phyloP scores from a whole-genome alignment of 75 land plant genomes.

The Cryptomeria japonica region DNA sequence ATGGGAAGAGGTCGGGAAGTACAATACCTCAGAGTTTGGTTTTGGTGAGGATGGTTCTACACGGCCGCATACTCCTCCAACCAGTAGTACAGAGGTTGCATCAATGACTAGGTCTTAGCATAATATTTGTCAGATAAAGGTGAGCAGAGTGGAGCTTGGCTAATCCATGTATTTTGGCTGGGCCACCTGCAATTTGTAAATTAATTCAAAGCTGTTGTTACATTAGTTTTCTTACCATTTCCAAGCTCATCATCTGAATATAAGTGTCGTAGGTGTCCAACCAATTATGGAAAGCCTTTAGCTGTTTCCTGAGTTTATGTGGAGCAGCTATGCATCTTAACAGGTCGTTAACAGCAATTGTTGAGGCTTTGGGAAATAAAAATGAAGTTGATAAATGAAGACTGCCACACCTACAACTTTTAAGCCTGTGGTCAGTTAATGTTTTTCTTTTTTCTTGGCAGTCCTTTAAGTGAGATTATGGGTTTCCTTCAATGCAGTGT shows the following conservation, averaged over 20 bases:
- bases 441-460: background rate
- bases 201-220: background rate
- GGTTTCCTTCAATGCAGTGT: background rate
- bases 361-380: constrained; percentile 1
- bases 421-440: background rate
- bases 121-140: background rate
- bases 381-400: background rate
- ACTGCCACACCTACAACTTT: background rate
- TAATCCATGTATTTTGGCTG: constrained; percentile 6
- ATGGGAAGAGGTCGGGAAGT: constrained; percentile 43
- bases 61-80: constrained; percentile 38
- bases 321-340: background rate
- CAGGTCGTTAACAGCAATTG: background rate
- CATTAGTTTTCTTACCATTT: background rate
- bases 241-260: background rate
- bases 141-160: background rate
- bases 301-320: background rate
- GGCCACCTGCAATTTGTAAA: constrained; percentile 2
- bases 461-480: background rate
- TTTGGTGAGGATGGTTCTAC: constrained; percentile 34
- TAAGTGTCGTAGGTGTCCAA: background rate
- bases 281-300: background rate
- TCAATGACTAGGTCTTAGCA: background rate
- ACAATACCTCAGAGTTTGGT: constrained; percentile 29
- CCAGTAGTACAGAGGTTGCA: background rate